Evolutionary conservation across 139 green algal genomes (phyloP).

Genomic region (Chlorella sp.): DNA sequence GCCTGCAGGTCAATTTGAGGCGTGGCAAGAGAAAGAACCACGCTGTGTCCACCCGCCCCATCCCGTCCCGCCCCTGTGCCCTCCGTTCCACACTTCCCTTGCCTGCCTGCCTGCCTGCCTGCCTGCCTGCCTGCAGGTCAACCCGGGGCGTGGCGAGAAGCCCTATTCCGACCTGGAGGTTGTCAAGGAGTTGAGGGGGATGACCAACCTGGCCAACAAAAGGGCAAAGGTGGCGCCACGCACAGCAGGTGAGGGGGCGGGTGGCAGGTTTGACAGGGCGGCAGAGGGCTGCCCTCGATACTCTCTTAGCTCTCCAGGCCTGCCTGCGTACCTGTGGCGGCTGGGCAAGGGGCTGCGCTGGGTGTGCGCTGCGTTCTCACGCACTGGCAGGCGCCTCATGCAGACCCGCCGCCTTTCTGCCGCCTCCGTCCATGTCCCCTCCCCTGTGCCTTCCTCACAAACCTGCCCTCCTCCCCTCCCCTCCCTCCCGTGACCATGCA

Average conservation of each 20-base stretch:
- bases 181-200: constrained; percentile 59
- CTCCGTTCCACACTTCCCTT: neutral
- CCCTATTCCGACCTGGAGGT: constrained; percentile 64
- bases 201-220: constrained; percentile 47
- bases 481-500: too few species aligned
- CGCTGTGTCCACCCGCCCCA: too few species aligned
- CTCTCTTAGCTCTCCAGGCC: too few species aligned
- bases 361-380: too few species aligned
- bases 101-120: neutral
- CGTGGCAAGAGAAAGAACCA: constrained; percentile 60
- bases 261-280: neutral
- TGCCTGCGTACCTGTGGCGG: too few species aligned
- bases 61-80: too few species aligned
- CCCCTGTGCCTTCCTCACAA: too few species aligned
- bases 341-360: too few species aligned
- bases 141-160: constrained; percentile 49
- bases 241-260: neutral
- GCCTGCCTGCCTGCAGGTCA: neutral
- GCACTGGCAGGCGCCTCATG: too few species aligned
- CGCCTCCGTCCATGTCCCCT: too few species aligned
- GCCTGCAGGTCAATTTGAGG: constrained; percentile 8
- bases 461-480: neutral
- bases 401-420: too few species aligned
- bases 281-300: too few species aligned
- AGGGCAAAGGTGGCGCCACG: constrained; percentile 23